Base-by-base conservation (phyloP, 75 land plant genomes). In the Pinus albicaulis region DNA sequence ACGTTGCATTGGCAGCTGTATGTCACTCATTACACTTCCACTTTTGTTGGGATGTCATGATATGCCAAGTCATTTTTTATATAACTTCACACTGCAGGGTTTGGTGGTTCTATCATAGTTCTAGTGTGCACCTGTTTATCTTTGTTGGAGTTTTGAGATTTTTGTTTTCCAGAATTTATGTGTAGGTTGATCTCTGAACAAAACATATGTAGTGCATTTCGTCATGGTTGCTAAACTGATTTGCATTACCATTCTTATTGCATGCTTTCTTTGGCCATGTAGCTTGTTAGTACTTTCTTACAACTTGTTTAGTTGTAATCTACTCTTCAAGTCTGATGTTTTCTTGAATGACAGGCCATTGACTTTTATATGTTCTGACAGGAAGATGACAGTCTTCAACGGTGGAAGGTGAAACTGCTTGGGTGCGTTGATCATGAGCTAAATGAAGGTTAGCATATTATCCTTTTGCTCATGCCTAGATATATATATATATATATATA, bases 351-450 rank as follows among this genome's bases (percentile, higher is more conserved):
- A 48, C 52, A 48, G 52, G 11, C 52, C 52, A 48, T 48, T 48
- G 52, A 48, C 52, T 48, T 48, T 48, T 8, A 65, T 15, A 34
- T 66, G 6, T 8, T 36, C 17, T 66, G 44, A 41, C 44, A 66
- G 70, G 70, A 66, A 66, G 70, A 66, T 66, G 70, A 66, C 16
- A 66, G 70, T 41, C 38, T 66, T 66, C 70, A 66, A 66, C 36
- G 70, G 70, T 66, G 70, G 70, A 66, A 66, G 70, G 20, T 16
- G 70, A 17, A 66, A 66, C 38, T 66, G 44, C 48, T 66, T 38
- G 70, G 70, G 1, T 36, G 34, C 8, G 20, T 41, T 66, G 44
- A 66, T 10, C 19, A 26, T 36, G 70, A 66, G n/a, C 38, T 66
- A 41, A 36, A 7, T 66, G 70, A 36, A 6, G 70, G 70, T 66